A percentile compares a stretch with the other conserved stretches of the same genome.
Evolutionary conservation across 352 stramenopile species (phyloP).

Genomic region (Peronospora belbahrii): DNA sequence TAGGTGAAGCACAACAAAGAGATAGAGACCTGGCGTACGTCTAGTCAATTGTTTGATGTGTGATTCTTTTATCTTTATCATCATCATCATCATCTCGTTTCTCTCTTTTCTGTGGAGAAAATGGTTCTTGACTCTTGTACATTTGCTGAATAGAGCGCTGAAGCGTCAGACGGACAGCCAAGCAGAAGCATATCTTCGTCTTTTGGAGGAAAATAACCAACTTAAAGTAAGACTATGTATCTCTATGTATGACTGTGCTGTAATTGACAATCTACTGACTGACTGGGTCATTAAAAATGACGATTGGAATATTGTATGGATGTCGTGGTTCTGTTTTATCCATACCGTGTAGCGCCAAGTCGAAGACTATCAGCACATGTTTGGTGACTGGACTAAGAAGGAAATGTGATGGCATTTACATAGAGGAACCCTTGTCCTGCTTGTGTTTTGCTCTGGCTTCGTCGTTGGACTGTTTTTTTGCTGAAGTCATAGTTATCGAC

Average conservation of each 20-base stretch:
- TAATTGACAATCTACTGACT: neutral
- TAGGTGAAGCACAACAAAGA: conserved; percentile 55
- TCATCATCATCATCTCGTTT: no score
- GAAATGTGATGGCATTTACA: conserved; percentile 37
- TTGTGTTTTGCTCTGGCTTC: conserved; percentile 2
- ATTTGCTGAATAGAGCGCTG: conserved; percentile 33
- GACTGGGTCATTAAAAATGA: no score
- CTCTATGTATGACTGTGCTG: neutral
- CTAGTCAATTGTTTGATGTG: no score
- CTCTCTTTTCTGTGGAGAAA: no score
- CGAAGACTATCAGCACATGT: conserved; percentile 75
- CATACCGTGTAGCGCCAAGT: conserved; percentile 39
- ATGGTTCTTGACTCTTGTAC: neutral
- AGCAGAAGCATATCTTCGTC: conserved; percentile 56
- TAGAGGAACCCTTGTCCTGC: neutral
- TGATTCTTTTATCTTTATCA: no score
- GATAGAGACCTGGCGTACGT: conserved; percentile 67
- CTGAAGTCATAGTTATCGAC: conserved; percentile 16
- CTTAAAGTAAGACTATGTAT: conserved; percentile 61
- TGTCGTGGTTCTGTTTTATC: neutral
- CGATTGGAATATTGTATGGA: no score
- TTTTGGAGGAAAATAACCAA: conserved; percentile 69
- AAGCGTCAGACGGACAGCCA: conserved; percentile 63
- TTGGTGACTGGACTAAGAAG: conserved; percentile 81
- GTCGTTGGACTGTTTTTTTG: conserved; percentile 7